Conservation (phyloP, 2,329 filamentous ascomycete genomes). For the Penicillium hesseltinei region DNA sequence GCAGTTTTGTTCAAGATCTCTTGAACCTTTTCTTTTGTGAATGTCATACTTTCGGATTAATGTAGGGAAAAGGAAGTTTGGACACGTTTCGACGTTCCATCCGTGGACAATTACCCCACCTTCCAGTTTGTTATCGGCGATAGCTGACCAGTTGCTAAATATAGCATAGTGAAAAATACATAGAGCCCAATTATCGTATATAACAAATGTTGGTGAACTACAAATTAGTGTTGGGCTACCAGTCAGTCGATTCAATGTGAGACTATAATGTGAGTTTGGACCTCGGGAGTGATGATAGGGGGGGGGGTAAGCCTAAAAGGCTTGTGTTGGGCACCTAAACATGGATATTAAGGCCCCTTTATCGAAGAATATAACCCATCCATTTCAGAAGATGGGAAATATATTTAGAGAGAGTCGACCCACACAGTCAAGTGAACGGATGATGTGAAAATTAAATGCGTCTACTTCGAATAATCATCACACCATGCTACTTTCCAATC, state of each 20-base stretch:
- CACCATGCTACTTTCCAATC: background rate
- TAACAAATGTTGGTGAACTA: background rate
- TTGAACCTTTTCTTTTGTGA: slow-evolving; percentile 11
- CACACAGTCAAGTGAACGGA: background rate
- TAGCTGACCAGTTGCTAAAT: background rate
- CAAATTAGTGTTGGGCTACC: background rate
- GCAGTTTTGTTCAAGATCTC: slow-evolving; percentile 21
- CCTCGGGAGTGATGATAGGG: background rate
- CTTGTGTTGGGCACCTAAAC: background rate
- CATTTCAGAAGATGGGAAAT: background rate
- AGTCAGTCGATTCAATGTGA: background rate
- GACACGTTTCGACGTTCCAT: background rate
- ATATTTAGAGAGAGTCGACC: background rate
- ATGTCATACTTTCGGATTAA: slow-evolving; percentile 8
- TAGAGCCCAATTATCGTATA: background rate
- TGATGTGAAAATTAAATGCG: too few relatives aligned
- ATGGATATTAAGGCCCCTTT: background rate
- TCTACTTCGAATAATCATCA: background rate
- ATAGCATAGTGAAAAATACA: background rate
- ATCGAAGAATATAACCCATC: background rate
- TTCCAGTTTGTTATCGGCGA: slow-evolving; percentile 3
- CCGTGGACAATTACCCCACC: slow-evolving; percentile 11
- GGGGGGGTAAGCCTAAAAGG: background rate
- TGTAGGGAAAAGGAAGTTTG: background rate
- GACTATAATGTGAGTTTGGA: background rate